These are phyloP conservation scores for Cordyceps pruinosa DNA, from an alignment of 2,329 filamentous ascomycete genomes.

Conservation along the genomic window DNA sequence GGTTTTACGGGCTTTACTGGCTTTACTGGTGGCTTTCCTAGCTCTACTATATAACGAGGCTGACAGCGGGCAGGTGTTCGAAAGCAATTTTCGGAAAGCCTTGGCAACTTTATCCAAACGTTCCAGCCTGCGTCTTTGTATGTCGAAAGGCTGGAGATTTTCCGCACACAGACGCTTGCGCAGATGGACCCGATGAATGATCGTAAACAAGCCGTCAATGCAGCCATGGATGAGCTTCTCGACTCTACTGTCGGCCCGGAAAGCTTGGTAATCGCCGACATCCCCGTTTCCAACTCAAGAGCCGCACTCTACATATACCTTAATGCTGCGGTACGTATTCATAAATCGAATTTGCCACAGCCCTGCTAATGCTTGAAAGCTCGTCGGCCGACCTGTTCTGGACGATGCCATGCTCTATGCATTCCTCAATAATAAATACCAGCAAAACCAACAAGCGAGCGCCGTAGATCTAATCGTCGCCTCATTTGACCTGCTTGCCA, in stretches of 20 bases:
- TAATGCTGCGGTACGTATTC: slow-evolving; percentile 62
- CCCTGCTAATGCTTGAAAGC: slow-evolving; percentile 37
- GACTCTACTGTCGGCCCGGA: slow-evolving; percentile 51
- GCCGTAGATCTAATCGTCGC: slow-evolving; percentile 79
- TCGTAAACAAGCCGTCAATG: slow-evolving; percentile 41
- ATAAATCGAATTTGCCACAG: neutral
- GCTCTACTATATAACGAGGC: neutral
- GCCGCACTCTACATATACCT: slow-evolving; percentile 81
- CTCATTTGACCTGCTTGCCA: slow-evolving; percentile 83
- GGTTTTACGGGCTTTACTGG: too few relatives aligned
- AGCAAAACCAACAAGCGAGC: slow-evolving; percentile 70
- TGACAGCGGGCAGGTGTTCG: slow-evolving; percentile 33
- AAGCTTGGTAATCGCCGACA: slow-evolving; percentile 51
- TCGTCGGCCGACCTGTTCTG: slow-evolving; percentile 73
- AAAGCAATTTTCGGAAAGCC: slow-evolving; percentile 41
- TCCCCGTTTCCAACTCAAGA: slow-evolving; percentile 67
- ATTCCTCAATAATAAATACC: slow-evolving; percentile 79
- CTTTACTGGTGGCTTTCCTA: too few relatives aligned
- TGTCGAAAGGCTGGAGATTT: slow-evolving; percentile 47
- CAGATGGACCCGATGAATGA: slow-evolving; percentile 48
- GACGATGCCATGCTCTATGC: slow-evolving; percentile 74
- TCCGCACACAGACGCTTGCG: slow-evolving; percentile 50
- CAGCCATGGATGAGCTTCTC: slow-evolving; percentile 49
- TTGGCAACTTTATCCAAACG: slow-evolving; percentile 50
- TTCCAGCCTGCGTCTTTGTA: slow-evolving; percentile 51